These are phyloP conservation scores for Ophiostoma novo-ulmi DNA, from an alignment of 2,329 filamentous ascomycete genomes.

Conservation along the genomic window DNA sequence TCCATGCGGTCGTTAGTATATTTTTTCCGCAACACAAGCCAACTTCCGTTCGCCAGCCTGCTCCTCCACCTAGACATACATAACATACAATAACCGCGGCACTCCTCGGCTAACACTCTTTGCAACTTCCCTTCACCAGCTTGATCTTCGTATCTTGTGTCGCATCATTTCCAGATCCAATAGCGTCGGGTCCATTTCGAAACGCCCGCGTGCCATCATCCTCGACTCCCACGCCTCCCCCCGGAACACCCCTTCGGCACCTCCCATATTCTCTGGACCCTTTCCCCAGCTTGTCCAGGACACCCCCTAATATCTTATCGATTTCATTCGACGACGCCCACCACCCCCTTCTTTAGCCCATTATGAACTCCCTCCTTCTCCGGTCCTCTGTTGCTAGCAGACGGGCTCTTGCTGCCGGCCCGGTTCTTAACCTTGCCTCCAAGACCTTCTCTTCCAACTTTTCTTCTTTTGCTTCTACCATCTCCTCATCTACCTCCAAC, in stretches of 20 bases:
- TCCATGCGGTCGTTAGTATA: constrained; percentile 17
- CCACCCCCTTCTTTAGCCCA: constrained; percentile 13
- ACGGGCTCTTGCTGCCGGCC: constrained; percentile 23
- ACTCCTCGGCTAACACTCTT: constrained; percentile 26
- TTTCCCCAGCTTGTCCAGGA: constrained; percentile 4
- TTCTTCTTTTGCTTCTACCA: constrained; percentile 21
- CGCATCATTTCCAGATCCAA: constrained; percentile 21
- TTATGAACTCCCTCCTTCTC: constrained; percentile 25
- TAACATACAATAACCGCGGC: constrained; percentile 21
- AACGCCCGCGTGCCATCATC: not conserved
- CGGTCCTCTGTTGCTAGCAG: constrained; percentile 25
- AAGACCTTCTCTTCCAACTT: constrained; percentile 22
- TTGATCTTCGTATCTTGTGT: constrained; percentile 1
- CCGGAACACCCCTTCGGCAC: not conserved
- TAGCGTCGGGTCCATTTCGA: constrained; percentile 23
- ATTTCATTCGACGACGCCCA: constrained; percentile 11
- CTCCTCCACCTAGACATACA: constrained; percentile 15
- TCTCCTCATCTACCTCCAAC: constrained; percentile 19
- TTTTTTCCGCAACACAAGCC: constrained; percentile 17
- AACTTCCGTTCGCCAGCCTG: constrained; percentile 11
- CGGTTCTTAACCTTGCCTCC: constrained; percentile 25
- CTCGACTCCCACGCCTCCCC: constrained; percentile 9
- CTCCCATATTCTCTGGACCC: not conserved
- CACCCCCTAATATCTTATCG: constrained; percentile 12
- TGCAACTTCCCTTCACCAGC: constrained; percentile 2